Conservation (phyloP, 2,329 filamentous ascomycete genomes). For the Plectosphaerella plurivora region DNA sequence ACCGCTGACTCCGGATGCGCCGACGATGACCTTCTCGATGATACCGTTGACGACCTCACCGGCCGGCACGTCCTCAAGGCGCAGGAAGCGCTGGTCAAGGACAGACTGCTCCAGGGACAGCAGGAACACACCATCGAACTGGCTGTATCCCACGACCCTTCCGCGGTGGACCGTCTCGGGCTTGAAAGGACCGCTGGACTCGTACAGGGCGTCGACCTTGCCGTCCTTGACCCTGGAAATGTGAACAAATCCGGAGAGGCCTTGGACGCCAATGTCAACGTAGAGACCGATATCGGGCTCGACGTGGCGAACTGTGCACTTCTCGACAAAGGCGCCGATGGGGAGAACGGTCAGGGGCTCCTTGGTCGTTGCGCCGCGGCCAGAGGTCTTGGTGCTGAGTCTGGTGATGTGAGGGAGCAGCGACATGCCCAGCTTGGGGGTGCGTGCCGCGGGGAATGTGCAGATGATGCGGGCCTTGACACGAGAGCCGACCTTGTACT, state of each 20-base stretch:
- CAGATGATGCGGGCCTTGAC: constrained; percentile 83
- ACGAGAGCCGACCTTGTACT: constrained; percentile 80
- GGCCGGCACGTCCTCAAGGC: constrained; percentile 83
- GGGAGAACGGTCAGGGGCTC: constrained; percentile 57
- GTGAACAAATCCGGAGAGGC: constrained; percentile 83
- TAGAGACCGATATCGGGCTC: constrained; percentile 79
- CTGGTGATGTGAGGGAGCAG: constrained; percentile 78
- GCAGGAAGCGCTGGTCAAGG: constrained; percentile 81
- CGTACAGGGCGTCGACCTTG: constrained; percentile 78
- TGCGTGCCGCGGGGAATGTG: constrained; percentile 74
- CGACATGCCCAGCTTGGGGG: constrained; percentile 82
- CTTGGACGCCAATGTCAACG: constrained; percentile 59
- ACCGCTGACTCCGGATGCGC: constrained; percentile 72
- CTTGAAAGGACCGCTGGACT: constrained; percentile 73
- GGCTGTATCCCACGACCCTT: constrained; percentile 81
- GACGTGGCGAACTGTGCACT: constrained; percentile 75
- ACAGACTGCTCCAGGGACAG: constrained; percentile 79
- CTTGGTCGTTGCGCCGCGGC: constrained; percentile 34
- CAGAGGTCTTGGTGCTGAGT: constrained; percentile 45
- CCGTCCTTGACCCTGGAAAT: constrained; percentile 89
- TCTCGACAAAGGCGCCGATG: constrained; percentile 71
- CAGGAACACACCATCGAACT: constrained; percentile 79
- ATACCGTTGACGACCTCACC: constrained; percentile 77
- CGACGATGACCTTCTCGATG: constrained; percentile 79
- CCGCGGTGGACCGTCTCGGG: constrained; percentile 73